phyloP scores from a whole-genome alignment of 2,329 filamentous ascomycete species.

The Botrytis cinerea region DNA sequence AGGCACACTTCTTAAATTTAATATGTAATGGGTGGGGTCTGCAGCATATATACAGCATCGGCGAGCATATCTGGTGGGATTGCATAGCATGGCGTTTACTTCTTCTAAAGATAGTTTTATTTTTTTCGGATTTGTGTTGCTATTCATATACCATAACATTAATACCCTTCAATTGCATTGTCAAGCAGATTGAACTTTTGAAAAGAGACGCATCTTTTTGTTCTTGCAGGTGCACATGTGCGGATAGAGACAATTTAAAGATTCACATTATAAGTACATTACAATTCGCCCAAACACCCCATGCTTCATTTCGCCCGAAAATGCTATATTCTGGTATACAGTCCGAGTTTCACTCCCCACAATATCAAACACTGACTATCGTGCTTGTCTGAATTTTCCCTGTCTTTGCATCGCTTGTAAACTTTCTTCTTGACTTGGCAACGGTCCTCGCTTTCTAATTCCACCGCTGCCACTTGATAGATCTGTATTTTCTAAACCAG shows the following conservation, averaged over 20 bases:
- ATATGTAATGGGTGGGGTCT: slow-evolving; percentile 27
- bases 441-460: slow-evolving; percentile 63
- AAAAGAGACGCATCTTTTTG: not conserved
- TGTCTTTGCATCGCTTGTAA: slow-evolving; percentile 73
- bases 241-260: not conserved
- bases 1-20: slow-evolving; percentile 34
- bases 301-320: slow-evolving; percentile 13
- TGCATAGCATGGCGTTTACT: slow-evolving; percentile 30
- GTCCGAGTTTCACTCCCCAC: not conserved
- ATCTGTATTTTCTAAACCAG: slow-evolving; percentile 39
- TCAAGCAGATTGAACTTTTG: slow-evolving; percentile 4
- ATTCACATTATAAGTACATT: slow-evolving; percentile 4
- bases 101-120: slow-evolving; percentile 4
- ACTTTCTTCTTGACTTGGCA: slow-evolving; percentile 84
- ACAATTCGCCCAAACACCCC: slow-evolving; percentile 9
- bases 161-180: slow-evolving; percentile 20
- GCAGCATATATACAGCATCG: slow-evolving; percentile 22
- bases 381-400: slow-evolving; percentile 58
- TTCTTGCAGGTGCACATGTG: not conserved
- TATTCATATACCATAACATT: slow-evolving; percentile 26
- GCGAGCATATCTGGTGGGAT: slow-evolving; percentile 11
- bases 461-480: slow-evolving; percentile 39
- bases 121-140: not conserved
- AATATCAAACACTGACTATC: slow-evolving; percentile 28
- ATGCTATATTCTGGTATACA: slow-evolving; percentile 22